A percentile compares a stretch with the other conserved stretches of the same genome.
These are phyloP conservation scores for Pholiota conissans DNA, from an alignment of 768 basidiomycete genomes.

Conservation along the genomic window DNA sequence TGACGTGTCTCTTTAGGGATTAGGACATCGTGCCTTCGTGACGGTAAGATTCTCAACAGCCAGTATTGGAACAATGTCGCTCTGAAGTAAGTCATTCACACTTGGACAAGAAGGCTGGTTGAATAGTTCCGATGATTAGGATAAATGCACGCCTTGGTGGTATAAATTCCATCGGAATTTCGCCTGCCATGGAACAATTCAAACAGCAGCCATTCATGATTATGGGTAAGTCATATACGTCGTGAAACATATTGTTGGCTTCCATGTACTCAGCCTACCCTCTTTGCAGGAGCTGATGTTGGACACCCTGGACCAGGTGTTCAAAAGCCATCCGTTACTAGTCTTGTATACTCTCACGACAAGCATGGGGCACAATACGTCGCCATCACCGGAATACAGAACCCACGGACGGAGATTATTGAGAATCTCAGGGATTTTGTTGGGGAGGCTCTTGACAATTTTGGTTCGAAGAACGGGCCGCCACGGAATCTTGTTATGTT, in stretches of 20 bases:
- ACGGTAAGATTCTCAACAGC: slow-evolving; percentile 36
- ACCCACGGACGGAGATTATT: slow-evolving; percentile 48
- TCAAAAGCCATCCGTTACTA: slow-evolving; percentile 52
- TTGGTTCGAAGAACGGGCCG: slow-evolving; percentile 7
- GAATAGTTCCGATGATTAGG: too few species aligned
- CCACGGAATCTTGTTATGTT: slow-evolving; percentile 41
- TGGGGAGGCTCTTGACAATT: slow-evolving; percentile 19
- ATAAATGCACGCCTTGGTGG: slow-evolving; percentile 59
- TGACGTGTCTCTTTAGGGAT: slow-evolving; percentile 32
- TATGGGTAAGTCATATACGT: slow-evolving; percentile 28
- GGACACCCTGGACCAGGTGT: slow-evolving; percentile 63
- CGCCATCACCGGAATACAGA: slow-evolving; percentile 41
- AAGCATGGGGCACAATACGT: slow-evolving; percentile 42
- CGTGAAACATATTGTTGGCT: too few species aligned
- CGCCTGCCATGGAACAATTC: slow-evolving; percentile 24
- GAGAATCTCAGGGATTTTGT: slow-evolving; percentile 29
- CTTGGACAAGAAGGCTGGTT: too few species aligned
- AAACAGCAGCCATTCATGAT: slow-evolving; percentile 34
- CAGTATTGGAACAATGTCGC: slow-evolving; percentile 61
- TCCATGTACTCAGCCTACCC: too few species aligned
- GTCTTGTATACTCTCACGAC: slow-evolving; percentile 60
- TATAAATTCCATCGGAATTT: slow-evolving; percentile 37
- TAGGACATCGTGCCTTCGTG: slow-evolving; percentile 44
- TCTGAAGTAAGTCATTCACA: slow-evolving; percentile 52
- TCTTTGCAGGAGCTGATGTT: slow-evolving; percentile 55